phyloP scores from a whole-genome alignment of 2,329 filamentous ascomycete species.

The Helotiales sp. region DNA sequence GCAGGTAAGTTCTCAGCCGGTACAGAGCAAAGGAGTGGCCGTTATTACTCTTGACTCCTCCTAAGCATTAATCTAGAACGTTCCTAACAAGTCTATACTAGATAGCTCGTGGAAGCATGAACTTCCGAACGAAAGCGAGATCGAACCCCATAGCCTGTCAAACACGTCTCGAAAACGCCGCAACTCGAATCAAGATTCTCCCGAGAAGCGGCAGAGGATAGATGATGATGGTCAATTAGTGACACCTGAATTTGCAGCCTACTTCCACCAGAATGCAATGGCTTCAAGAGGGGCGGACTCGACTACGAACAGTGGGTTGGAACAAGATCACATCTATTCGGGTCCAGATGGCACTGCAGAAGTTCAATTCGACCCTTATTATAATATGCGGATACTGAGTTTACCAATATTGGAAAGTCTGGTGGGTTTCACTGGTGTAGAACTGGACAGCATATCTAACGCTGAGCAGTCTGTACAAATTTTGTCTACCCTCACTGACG shows the following conservation, averaged over 20 bases:
- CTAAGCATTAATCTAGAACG: too few species aligned
- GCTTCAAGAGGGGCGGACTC: not conserved
- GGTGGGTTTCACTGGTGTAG: slow-evolving; percentile 40
- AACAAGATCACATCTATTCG: not conserved
- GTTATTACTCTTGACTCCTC: too few species aligned
- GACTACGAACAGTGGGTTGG: not conserved
- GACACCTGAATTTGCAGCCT: not conserved
- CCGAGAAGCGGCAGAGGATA: slow-evolving; percentile 12
- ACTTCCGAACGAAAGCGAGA: not conserved
- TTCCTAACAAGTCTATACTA: too few species aligned
- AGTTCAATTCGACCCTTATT: slow-evolving; percentile 28
- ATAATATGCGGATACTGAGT: slow-evolving; percentile 54
- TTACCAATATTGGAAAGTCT: slow-evolving; percentile 61
- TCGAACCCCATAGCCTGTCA: not conserved
- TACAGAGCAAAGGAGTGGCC: too few species aligned
- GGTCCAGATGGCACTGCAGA: slow-evolving; percentile 1
- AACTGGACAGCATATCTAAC: slow-evolving; percentile 11
- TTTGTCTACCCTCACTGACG: slow-evolving; percentile 55
- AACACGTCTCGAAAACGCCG: slow-evolving; percentile 42
- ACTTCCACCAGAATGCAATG: not conserved
- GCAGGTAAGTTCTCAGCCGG: too few species aligned
- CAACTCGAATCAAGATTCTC: slow-evolving; percentile 13
- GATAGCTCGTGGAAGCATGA: not conserved
- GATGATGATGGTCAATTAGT: not conserved
- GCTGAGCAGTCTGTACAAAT: slow-evolving; percentile 55